Conservation (phyloP, 2,329 filamentous ascomycete species). For the Cordyceps farinosa region DNA sequence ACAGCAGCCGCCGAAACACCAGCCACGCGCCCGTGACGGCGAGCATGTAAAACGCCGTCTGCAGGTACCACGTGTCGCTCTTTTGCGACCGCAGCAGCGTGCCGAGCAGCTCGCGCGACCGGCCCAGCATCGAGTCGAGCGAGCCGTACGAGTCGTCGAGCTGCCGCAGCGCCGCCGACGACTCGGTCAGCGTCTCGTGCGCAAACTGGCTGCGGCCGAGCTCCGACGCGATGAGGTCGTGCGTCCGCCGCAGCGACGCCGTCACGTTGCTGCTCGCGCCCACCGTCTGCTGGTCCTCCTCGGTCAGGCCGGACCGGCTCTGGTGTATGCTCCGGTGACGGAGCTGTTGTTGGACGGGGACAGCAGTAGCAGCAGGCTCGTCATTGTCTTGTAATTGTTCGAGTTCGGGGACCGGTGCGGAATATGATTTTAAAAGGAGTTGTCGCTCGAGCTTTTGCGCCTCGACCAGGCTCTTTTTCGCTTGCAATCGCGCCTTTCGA, state of each 20-base stretch:
- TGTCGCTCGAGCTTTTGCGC: slow-evolving; percentile 75
- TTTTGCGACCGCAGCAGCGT: slow-evolving; percentile 85
- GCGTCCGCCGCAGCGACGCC: slow-evolving; percentile 75
- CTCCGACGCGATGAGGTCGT: slow-evolving; percentile 81
- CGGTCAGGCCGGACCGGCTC: slow-evolving; percentile 41
- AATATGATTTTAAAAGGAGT: slow-evolving; percentile 65
- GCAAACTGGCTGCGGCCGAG: slow-evolving; percentile 85
- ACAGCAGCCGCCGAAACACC: slow-evolving; percentile 77
- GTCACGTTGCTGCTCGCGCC: slow-evolving; percentile 82
- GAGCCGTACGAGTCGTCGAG: slow-evolving; percentile 78
- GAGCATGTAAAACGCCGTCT: slow-evolving; percentile 82
- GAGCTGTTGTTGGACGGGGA: slow-evolving; percentile 24
- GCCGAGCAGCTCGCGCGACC: slow-evolving; percentile 69
- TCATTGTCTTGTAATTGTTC: slow-evolving; percentile 29
- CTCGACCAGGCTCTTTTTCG: slow-evolving; percentile 68
- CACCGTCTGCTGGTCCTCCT: slow-evolving; percentile 69
- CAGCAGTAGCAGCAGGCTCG: slow-evolving; percentile 22
- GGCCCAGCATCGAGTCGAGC: slow-evolving; percentile 72
- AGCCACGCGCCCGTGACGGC: slow-evolving; percentile 78
- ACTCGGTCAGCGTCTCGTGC: slow-evolving; percentile 81
- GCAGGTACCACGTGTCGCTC: slow-evolving; percentile 96
- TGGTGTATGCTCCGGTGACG: slow-evolving; percentile 27
- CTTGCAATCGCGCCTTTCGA: slow-evolving; percentile 75
- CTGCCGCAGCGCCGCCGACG: slow-evolving; percentile 74
- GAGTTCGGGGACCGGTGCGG: slow-evolving; percentile 38